phyloP scores from a whole-genome alignment of 164 flowering plant genomes.

The Euptelea pleiosperma region DNA sequence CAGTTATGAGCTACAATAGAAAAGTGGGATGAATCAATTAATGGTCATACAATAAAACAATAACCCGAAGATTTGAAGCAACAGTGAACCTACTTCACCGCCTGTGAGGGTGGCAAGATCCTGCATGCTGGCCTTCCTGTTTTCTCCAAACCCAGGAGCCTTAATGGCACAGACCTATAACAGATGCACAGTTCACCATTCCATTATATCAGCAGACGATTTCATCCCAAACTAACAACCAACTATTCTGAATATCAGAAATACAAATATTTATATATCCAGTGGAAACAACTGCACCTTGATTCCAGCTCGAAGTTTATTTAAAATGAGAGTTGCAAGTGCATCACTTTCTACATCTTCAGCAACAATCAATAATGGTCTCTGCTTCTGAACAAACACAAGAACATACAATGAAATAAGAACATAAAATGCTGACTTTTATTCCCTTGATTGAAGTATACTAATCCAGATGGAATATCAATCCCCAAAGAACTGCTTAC shows the following conservation, averaged over 20 bases:
- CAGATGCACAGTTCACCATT: not conserved
- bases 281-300: conserved; percentile 45
- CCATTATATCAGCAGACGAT: not conserved
- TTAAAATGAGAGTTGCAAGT: conserved; percentile 78
- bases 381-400: conserved; percentile 59
- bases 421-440: not conserved
- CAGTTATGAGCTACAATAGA: conserved; percentile 57
- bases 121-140: conserved; percentile 72
- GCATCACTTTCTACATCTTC: conserved; percentile 98
- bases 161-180: conserved; percentile 88
- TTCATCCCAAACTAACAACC: not conserved
- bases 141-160: conserved; percentile 98
- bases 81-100: conserved; percentile 41
- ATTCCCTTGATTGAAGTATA: not conserved
- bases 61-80: not conserved
- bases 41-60: not conserved
- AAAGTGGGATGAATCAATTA: conserved; percentile 1
- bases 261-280: not conserved
- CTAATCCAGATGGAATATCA: conserved; percentile 12
- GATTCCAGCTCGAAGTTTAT: conserved; percentile 92
- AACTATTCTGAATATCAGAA: not conserved
- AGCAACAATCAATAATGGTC: conserved; percentile 81
- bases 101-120: conserved; percentile 89
- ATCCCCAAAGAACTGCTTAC: conserved; percentile 38
- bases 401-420: not conserved